Evolutionary conservation across 1,284 basidiomycete genomes (phyloP).

Genomic region (Blastosporella zonata): DNA sequence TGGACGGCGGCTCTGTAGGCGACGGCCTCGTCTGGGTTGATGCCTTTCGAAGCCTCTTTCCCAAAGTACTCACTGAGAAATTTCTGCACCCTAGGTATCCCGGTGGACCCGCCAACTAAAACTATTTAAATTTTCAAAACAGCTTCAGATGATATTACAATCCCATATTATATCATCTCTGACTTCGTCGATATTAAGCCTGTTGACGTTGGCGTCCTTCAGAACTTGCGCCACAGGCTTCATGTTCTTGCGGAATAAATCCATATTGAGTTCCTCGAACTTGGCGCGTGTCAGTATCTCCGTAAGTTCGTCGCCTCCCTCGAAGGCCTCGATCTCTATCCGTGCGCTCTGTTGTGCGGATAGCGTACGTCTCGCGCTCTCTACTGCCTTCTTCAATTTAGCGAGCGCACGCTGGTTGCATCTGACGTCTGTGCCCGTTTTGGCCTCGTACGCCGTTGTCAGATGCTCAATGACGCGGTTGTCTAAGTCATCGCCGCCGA

Average conservation of each 20-base stretch:
- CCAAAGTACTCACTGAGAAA: constrained; percentile 86
- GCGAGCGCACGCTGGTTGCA: constrained; percentile 62
- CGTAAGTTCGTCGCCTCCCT: constrained; percentile 72
- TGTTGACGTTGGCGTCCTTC: constrained; percentile 68
- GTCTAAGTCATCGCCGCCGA: constrained; percentile 92
- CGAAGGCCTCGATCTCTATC: constrained; percentile 76
- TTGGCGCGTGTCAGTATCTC: constrained; percentile 70
- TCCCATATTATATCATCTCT: background rate
- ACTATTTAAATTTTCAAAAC: constrained; percentile 50
- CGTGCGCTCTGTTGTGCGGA: constrained; percentile 68
- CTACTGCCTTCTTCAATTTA: constrained; percentile 82
- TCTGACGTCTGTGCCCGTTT: constrained; percentile 68
- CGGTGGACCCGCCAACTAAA: constrained; percentile 88
- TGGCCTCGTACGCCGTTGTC: constrained; percentile 68
- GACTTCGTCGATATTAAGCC: constrained; percentile 66
- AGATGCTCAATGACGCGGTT: constrained; percentile 86
- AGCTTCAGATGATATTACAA: background rate
- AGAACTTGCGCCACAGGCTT: constrained; percentile 74
- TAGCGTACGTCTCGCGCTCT: constrained; percentile 76
- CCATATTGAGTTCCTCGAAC: constrained; percentile 75
- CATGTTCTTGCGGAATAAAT: constrained; percentile 70
- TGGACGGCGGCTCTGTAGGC: constrained; percentile 92
- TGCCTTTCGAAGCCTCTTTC: constrained; percentile 74
- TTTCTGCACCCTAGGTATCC: constrained; percentile 86
- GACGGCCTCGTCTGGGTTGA: constrained; percentile 94